A percentile compares a stretch with the other conserved stretches of the same genome.
These are phyloP conservation scores for Blepharisma stoltei DNA, from an alignment of 73 alveolate genomes.

Conservation along the genomic window DNA sequence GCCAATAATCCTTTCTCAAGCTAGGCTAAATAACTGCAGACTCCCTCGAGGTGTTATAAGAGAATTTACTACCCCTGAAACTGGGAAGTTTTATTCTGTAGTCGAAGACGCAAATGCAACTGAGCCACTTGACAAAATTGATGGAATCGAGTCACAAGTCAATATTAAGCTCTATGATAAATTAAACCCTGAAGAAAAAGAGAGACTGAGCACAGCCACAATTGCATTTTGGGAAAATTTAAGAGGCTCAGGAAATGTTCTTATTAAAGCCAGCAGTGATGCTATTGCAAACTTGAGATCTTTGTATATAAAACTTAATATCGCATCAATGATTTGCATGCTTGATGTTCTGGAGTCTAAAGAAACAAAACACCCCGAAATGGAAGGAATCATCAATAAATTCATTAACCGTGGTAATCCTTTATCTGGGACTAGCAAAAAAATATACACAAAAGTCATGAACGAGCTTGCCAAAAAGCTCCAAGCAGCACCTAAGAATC, in stretches of 20 bases:
- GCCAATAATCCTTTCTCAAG: not conserved
- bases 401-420: not conserved
- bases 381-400: not conserved
- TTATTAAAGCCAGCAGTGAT: not conserved
- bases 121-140: not conserved
- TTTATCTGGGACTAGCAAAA: not conserved
- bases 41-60: not conserved
- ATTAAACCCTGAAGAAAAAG: no score
- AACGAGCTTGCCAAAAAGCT: not conserved
- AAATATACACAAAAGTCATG: not conserved
- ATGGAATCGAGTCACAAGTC: not conserved
- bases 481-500: not conserved
- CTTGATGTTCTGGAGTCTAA: not conserved
- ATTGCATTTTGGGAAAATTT: no score
- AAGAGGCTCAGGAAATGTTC: no score
- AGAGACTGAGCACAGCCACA: no score
- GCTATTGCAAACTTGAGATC: conserved; percentile 10
- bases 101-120: not conserved
- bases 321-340: not conserved
- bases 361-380: not conserved
- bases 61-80: not conserved
- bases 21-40: not conserved
- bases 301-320: not conserved
- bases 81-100: not conserved
- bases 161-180: no score